Evolutionary conservation across 371 early-diverging fungal species (phyloP).

Genomic region (Lichtheimia ramosa): DNA sequence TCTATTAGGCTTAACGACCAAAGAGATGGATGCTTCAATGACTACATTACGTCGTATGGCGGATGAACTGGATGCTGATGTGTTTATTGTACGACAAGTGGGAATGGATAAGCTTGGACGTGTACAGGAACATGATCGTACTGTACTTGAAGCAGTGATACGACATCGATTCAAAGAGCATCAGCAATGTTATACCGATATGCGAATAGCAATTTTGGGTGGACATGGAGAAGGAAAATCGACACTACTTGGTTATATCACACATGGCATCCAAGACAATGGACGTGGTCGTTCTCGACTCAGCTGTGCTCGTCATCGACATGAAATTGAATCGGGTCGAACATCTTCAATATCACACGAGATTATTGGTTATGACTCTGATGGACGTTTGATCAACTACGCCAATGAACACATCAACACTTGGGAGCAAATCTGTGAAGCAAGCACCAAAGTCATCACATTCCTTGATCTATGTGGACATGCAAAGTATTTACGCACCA

Average conservation of each 20-base stretch:
- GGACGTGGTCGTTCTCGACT: conserved; percentile 87
- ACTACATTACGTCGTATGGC: conserved; percentile 69
- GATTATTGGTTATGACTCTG: conserved; percentile 79
- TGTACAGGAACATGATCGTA: conserved; percentile 2
- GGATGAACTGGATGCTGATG: conserved; percentile 52
- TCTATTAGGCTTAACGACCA: conserved; percentile 33
- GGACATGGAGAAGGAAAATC: conserved; percentile 86
- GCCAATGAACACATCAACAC: conserved; percentile 39
- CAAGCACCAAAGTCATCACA: conserved; percentile 80
- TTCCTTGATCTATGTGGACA: conserved; percentile 92
- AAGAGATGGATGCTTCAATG: conserved; percentile 65
- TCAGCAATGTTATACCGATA: conserved; percentile 66
- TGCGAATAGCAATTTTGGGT: conserved; percentile 83
- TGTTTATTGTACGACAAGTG: conserved; percentile 46
- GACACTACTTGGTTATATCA: conserved; percentile 79
- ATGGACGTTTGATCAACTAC: conserved; percentile 59
- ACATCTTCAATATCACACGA: conserved; percentile 89
- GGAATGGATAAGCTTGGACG: conserved; percentile 29
- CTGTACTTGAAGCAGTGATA: conserved; percentile 69
- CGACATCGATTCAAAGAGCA: conserved; percentile 55
- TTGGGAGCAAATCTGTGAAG: conserved; percentile 82
- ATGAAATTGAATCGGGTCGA: conserved; percentile 88
- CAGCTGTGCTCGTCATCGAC: conserved; percentile 84
- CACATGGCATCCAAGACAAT: conserved; percentile 84
- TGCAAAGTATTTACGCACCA: conserved; percentile 88